Evolutionary conservation across 805 yeast genomes (phyloP).

Genomic region (Candida fluviatilis): DNA sequence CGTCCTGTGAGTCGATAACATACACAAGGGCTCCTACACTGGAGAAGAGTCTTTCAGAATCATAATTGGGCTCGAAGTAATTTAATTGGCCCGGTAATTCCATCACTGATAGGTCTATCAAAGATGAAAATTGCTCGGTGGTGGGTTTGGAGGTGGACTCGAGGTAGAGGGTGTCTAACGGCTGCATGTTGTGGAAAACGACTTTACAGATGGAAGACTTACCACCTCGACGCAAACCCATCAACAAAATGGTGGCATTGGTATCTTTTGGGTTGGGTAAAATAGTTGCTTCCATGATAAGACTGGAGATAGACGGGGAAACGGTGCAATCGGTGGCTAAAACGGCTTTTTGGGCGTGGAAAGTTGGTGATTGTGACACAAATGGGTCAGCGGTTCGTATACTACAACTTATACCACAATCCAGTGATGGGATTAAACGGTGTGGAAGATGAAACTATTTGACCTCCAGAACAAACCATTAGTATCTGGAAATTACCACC

Average conservation of each 20-base stretch:
- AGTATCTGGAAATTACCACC: no score
- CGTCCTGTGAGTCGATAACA: constrained; percentile 94
- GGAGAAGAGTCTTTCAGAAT: constrained; percentile 69
- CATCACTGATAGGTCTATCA: constrained; percentile 84
- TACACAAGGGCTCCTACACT: constrained; percentile 89
- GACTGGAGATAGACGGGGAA: no score
- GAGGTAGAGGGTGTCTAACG: constrained; percentile 83
- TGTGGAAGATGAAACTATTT: no score
- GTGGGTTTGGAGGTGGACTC: constrained; percentile 91
- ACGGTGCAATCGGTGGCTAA: no score
- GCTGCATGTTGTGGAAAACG: constrained; percentile 94
- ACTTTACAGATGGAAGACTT: constrained; percentile 95
- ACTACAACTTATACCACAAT: no score
- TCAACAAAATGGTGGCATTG: constrained; percentile 76
- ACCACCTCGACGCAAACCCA: constrained; percentile 90
- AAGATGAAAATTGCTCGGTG: constrained; percentile 74
- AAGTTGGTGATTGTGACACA: no score
- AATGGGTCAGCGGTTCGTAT: no score
- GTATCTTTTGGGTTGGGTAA: constrained; percentile 43
- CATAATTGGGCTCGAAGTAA: constrained; percentile 81
- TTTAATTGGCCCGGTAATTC: constrained; percentile 94
- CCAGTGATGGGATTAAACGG: no score
- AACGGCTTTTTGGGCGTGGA: no score
- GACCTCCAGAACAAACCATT: no score
- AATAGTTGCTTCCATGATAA: constrained; percentile 13